Evolutionary conservation across 208 protist genomes (phyloP).

Genomic region (Wallacemonas sp.): DNA sequence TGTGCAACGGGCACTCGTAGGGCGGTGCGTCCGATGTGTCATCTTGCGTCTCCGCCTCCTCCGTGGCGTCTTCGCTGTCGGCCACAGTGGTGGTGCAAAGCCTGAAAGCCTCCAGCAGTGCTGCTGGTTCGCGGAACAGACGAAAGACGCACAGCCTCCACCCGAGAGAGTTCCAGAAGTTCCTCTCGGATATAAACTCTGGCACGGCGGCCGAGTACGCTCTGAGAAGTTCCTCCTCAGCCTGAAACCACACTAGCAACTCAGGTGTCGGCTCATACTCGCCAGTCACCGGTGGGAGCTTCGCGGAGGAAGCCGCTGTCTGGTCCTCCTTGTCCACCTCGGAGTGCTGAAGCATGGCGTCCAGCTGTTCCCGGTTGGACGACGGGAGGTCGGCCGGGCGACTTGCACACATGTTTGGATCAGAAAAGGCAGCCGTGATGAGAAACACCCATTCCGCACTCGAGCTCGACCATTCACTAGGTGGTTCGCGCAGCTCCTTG

Average conservation of each 20-base stretch:
- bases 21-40: not conserved
- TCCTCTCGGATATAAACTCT: slow-evolving; percentile 36
- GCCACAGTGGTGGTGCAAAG: not conserved
- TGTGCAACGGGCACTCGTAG: not conserved
- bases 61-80: not conserved
- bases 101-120: slow-evolving; percentile 23
- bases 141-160: slow-evolving; percentile 45
- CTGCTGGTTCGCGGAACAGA: slow-evolving; percentile 21
- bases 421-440: slow-evolving; percentile 25
- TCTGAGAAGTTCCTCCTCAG: slow-evolving; percentile 13
- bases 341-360: not conserved
- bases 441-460: slow-evolving; percentile 44
- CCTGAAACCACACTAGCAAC: slow-evolving; percentile 38
- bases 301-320: not conserved
- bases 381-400: slow-evolving; percentile 13
- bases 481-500: slow-evolving; percentile 19
- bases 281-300: not conserved
- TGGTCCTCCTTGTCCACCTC: slow-evolving; percentile 4
- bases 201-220: slow-evolving; percentile 49
- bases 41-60: not conserved
- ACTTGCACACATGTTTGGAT: slow-evolving; percentile 41
- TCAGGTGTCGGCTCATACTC: slow-evolving; percentile 25
- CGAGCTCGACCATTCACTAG: slow-evolving; percentile 28
- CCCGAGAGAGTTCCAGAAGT: slow-evolving; percentile 55
- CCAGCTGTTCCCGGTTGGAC: not conserved